Conservation (phyloP, 2,329 filamentous ascomycete genomes). For the Xylaria sp. region DNA sequence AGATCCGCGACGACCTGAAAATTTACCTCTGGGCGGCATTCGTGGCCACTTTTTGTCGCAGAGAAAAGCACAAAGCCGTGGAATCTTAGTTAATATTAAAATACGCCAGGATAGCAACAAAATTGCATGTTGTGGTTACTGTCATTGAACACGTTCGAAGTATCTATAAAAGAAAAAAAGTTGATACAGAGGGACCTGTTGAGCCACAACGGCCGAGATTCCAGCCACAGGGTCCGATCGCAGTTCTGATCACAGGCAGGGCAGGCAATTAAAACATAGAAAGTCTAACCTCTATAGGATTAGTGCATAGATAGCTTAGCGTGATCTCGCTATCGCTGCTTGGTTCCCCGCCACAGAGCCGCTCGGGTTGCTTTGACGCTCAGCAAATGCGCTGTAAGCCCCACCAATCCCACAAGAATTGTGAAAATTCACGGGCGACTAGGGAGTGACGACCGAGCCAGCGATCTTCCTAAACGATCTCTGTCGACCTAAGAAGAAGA, state of each 20-base stretch:
- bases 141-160: constrained; percentile 14
- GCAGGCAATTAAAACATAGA: neutral
- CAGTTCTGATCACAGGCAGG: too few species aligned
- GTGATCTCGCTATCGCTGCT: constrained; percentile 10
- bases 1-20: constrained; percentile 32
- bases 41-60: too few species aligned
- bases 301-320: constrained; percentile 27
- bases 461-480: neutral
- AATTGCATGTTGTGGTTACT: neutral
- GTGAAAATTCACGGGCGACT: constrained; percentile 32
- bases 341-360: constrained; percentile 20
- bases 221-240: constrained; percentile 33
- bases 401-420: constrained; percentile 38
- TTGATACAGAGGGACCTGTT: constrained; percentile 19
- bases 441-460: constrained; percentile 20
- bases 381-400: constrained; percentile 22
- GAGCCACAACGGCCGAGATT: constrained; percentile 20
- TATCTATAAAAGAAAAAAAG: constrained; percentile 21
- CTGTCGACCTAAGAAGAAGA: constrained; percentile 17
- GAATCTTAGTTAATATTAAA: too few species aligned
- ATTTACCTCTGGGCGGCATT: constrained; percentile 36
- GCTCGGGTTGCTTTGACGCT: constrained; percentile 12
- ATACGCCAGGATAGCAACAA: neutral
- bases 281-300: neutral
- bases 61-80: too few species aligned